Conservation (phyloP, 371 early-diverging fungal genomes). For the Mucor mucedo region DNA sequence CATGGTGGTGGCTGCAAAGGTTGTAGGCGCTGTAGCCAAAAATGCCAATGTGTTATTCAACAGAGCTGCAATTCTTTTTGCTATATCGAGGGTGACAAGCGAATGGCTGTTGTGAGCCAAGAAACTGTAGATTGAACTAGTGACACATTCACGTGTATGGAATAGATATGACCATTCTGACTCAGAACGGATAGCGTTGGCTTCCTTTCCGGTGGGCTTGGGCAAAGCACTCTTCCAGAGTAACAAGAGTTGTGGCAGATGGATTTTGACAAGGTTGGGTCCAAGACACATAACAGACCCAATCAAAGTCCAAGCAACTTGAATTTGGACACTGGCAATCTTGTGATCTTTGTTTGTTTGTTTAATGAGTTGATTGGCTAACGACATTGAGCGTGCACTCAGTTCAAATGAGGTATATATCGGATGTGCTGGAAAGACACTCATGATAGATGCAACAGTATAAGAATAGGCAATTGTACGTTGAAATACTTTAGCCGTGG, state of each 20-base stretch:
- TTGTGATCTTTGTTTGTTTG: slow-evolving; percentile 62
- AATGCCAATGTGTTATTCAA: slow-evolving; percentile 78
- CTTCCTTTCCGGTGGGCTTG: slow-evolving; percentile 64
- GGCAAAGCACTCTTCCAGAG: slow-evolving; percentile 75
- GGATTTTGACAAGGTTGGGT: slow-evolving; percentile 80
- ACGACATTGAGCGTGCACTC: slow-evolving; percentile 76
- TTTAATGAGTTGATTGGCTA: slow-evolving; percentile 77
- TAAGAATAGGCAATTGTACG: slow-evolving; percentile 70
- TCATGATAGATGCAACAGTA: slow-evolving; percentile 73
- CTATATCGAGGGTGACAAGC: slow-evolving; percentile 75
- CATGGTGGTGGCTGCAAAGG: slow-evolving; percentile 48
- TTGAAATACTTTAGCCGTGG: slow-evolving; percentile 55
- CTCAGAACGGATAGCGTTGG: slow-evolving; percentile 63
- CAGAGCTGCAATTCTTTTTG: slow-evolving; percentile 81
- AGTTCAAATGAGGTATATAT: slow-evolving; percentile 79
- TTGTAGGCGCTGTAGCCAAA: slow-evolving; percentile 62
- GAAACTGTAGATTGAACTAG: slow-evolving; percentile 76
- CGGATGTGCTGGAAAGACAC: slow-evolving; percentile 70
- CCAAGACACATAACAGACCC: slow-evolving; percentile 83
- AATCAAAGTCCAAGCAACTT: slow-evolving; percentile 83
- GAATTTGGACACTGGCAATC: slow-evolving; percentile 68
- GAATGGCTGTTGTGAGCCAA: slow-evolving; percentile 71
- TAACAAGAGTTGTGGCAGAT: slow-evolving; percentile 78
- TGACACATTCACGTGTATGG: slow-evolving; percentile 72
- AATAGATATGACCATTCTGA: slow-evolving; percentile 72